Evolutionary conservation across 352 stramenopile species (phyloP).

Genomic region (Phytophthora rubi): DNA sequence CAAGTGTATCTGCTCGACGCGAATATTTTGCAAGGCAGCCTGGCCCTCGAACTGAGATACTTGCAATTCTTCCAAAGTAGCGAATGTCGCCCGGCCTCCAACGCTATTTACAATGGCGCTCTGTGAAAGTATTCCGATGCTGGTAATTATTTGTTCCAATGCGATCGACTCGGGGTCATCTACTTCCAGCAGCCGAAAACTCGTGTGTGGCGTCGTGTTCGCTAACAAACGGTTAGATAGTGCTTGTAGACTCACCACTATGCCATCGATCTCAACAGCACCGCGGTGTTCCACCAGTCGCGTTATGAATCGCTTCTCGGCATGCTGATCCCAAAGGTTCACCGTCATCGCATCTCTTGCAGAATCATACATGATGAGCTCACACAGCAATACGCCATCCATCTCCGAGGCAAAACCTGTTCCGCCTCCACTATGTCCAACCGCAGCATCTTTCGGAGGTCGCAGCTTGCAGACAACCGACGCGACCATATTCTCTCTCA

Average conservation of each 20-base stretch:
- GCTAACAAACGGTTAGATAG: constrained; percentile 58
- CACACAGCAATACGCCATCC: constrained; percentile 49
- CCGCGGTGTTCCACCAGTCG: constrained; percentile 49
- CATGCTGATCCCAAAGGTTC: constrained; percentile 74
- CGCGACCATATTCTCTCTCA: constrained; percentile 66
- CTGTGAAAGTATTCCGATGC: background rate
- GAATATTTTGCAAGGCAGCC: constrained; percentile 47
- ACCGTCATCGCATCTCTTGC: constrained; percentile 47
- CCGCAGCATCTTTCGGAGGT: background rate
- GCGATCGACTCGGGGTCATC: constrained; percentile 33
- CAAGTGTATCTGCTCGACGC: constrained; percentile 53
- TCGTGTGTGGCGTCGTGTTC: constrained; percentile 65
- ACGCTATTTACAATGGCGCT: background rate
- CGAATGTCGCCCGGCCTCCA: constrained; percentile 17
- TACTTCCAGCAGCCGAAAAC: constrained; percentile 42
- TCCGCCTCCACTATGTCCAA: background rate
- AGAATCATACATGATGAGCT: constrained; percentile 59
- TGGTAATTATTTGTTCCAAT: constrained; percentile 28
- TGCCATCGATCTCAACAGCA: constrained; percentile 40
- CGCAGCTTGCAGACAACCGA: constrained; percentile 52
- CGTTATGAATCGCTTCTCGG: constrained; percentile 51
- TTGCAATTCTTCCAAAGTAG: constrained; percentile 47
- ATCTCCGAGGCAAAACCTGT: constrained; percentile 28
- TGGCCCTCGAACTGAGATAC: constrained; percentile 23
- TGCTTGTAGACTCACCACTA: constrained; percentile 57